A percentile compares a stretch with the other conserved stretches of the same genome.
Conservation (phyloP, 306 rosid species). For the Pterocarpus santalinus region DNA sequence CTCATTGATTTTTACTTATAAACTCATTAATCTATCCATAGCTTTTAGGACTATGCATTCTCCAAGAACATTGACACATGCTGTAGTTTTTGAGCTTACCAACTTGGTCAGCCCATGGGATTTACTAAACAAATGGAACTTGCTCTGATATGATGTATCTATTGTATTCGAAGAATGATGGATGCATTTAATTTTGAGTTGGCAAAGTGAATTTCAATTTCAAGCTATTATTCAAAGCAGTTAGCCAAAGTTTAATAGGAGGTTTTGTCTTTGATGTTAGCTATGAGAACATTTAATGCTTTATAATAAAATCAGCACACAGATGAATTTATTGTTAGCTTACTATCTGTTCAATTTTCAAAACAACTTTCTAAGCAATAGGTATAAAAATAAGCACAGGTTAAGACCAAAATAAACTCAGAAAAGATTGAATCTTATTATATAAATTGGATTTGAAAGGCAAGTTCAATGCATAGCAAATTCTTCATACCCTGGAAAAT, state of each 20-base stretch:
- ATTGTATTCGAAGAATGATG: constrained; percentile 5
- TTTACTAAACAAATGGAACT: not conserved
- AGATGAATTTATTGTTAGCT: constrained; percentile 20
- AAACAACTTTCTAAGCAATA: constrained; percentile 2
- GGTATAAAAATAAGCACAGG: constrained; percentile 6
- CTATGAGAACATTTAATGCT: constrained; percentile 10
- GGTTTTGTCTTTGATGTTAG: constrained; percentile 10
- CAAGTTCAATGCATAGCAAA: constrained; percentile 11
- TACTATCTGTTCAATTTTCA: not conserved
- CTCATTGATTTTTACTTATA: not conserved
- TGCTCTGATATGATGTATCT: not conserved
- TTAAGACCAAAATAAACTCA: not conserved
- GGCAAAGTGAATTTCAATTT: constrained; percentile 8
- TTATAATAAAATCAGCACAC: constrained; percentile 2
- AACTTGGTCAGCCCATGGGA: constrained; percentile 1
- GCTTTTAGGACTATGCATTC: not conserved
- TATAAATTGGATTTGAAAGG: constrained; percentile 3
- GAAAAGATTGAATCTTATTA: constrained; percentile 10
- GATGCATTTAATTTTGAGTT: constrained; percentile 23
- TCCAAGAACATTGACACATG: constrained; percentile 3
- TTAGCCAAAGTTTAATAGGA: not conserved
- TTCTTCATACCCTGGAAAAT: constrained; percentile 8
- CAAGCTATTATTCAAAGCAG: constrained; percentile 3
- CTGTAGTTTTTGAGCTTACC: constrained; percentile 20
- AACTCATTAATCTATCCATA: not conserved